Evolutionary conservation across 108 stramenopile species (phyloP).

Genomic region (Chaetoceros muelleri): DNA sequence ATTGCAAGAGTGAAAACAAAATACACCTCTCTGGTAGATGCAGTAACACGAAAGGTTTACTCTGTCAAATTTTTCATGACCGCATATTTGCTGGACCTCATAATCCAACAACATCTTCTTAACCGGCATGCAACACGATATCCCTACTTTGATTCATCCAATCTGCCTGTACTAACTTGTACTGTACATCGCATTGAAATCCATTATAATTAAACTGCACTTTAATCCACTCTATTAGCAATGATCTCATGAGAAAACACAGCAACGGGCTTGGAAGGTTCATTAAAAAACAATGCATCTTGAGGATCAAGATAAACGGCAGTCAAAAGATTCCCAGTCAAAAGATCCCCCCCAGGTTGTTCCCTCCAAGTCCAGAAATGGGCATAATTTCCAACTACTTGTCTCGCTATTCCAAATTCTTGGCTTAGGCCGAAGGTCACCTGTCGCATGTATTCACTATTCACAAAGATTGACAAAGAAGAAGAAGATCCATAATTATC

Average conservation of each 20-base stretch:
- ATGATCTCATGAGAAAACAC: conserved; percentile 57
- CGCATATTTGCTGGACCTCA: no score
- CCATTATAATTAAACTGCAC: no score
- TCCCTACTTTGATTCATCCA: no score
- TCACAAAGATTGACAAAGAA: conserved; percentile 39
- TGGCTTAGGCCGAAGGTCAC: conserved; percentile 66
- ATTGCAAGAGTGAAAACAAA: no score
- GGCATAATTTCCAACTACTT: conserved; percentile 61
- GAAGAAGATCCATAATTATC: no score
- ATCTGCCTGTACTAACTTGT: no score
- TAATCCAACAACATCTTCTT: no score
- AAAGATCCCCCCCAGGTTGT: not conserved
- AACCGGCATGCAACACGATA: no score
- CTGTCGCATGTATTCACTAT: conserved; percentile 67
- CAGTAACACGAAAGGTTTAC: no score
- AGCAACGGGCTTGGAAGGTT: conserved; percentile 66
- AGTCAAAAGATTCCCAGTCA: conserved; percentile 66
- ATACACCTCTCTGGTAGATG: no score
- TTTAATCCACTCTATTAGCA: conserved; percentile 12
- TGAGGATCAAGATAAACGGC: conserved; percentile 71
- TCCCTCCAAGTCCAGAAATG: conserved; percentile 71
- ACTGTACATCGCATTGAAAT: no score
- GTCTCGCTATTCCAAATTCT: conserved; percentile 65
- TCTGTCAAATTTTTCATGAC: no score
- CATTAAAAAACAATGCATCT: conserved; percentile 73